Conservation (phyloP, 805 yeast species). For the Yamadazyma nakazawae region DNA sequence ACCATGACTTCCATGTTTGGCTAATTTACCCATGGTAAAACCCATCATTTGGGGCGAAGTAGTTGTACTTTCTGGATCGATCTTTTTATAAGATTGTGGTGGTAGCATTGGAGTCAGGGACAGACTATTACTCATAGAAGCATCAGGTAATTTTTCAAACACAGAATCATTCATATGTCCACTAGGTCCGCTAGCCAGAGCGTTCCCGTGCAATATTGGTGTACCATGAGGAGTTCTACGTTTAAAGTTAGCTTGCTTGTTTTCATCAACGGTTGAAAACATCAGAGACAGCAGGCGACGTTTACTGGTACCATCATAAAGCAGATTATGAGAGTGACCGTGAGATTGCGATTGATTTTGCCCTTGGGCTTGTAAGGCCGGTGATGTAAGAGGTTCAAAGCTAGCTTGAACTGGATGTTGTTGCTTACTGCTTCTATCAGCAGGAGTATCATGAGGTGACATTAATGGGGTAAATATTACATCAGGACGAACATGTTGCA, state of each 20-base stretch:
- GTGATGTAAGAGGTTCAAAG: constrained; percentile 62
- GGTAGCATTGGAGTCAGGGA: constrained; percentile 35
- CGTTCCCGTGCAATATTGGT: constrained; percentile 26
- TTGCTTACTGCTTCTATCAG: constrained; percentile 31
- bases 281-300: constrained; percentile 34
- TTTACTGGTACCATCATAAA: constrained; percentile 15
- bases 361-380: constrained; percentile 52
- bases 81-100: constrained; percentile 31
- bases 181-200: constrained; percentile 7
- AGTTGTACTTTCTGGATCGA: constrained; percentile 8
- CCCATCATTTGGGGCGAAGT: constrained; percentile 40
- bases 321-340: background rate
- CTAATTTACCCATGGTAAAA: constrained; percentile 44
- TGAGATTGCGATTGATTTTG: background rate
- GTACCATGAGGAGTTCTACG: constrained; percentile 45
- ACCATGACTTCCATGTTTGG: constrained; percentile 25
- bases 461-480: constrained; percentile 71
- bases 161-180: no score
- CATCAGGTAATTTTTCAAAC: constrained; percentile 31
- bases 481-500: constrained; percentile 48
- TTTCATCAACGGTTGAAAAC: constrained; percentile 29
- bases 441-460: constrained; percentile 72
- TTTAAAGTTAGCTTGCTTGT: constrained; percentile 22
- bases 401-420: constrained; percentile 22
- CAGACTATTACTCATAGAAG: constrained; percentile 6